Base-by-base conservation (phyloP, 2,329 filamentous ascomycete genomes). In the Cytospora piceae region DNA sequence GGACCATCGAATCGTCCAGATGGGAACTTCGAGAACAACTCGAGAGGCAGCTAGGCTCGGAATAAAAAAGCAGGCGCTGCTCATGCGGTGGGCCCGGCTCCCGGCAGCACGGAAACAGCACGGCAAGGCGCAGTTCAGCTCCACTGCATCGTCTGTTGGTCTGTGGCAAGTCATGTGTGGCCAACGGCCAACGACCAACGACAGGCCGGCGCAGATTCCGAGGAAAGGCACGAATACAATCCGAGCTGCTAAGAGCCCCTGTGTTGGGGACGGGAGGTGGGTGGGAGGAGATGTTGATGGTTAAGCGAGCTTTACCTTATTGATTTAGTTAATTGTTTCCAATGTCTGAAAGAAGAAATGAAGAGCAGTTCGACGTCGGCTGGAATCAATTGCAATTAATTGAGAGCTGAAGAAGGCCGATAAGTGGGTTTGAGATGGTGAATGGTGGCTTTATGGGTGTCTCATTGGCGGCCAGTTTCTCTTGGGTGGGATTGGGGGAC, bases 1-100 rank as follows among this genome's bases (percentile, higher is more conserved):
- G 51, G 34, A 55, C 51, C 3, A 46, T 32, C 39, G 6, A 54
- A 54, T 15, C 52, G 46, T 46, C 52, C 60, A 56, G 32, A 54
- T 24, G 60, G 60, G 34, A 37, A 37, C 54, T 63, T 63, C 60
- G 39, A 63, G 53, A 63, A 57, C 60, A 37, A 57, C n/a, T 63
- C 39, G 39, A 51, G 11, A 57, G 34, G 60, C 34, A 52, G 27
- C 27, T 29, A 29, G 60, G 53, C 53, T 37, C 49, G 60, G 52
- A 37, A 46, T 46, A 11, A 20, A 46, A n/a, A 4, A 46, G 27
- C 42, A 22, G 42, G n/a, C 20, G 20, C 42, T 46, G 42, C 9
- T 3, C 42, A 46, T 46, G 42, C 42, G n/a, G 20, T 46, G 60
- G 31, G 53, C 60, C 27, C 60, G 60, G 60, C 39, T 63, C 60